Conservation (phyloP, 305 asterid species). For the Solanum aculeatissimum region DNA sequence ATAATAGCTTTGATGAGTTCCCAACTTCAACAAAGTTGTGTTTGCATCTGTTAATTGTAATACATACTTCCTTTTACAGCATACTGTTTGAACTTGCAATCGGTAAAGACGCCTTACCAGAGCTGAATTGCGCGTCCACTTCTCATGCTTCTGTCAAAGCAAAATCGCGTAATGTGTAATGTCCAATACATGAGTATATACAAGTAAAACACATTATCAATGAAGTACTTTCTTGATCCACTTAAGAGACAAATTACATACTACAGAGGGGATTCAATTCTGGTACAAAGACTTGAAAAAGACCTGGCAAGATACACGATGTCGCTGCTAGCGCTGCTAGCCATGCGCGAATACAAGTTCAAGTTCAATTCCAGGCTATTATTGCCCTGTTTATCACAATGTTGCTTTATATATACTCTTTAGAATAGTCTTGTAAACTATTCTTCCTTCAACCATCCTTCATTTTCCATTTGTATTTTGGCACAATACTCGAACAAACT, state of each 20-base stretch:
- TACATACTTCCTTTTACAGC: background rate
- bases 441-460: constrained; percentile 1
- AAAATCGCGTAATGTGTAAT: no score
- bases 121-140: background rate
- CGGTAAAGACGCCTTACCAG: background rate
- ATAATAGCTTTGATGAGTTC: background rate
- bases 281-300: background rate
- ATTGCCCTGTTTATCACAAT: background rate
- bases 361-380: background rate
- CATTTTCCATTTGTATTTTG: constrained; percentile 30
- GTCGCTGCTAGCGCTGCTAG: background rate
- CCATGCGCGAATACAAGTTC: background rate
- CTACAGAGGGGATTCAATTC: background rate
- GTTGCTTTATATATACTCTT: background rate
- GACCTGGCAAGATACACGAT: background rate
- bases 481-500: constrained; percentile 79
- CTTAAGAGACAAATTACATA: background rate
- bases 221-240: background rate
- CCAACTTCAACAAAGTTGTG: background rate
- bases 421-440: background rate
- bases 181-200: no score
- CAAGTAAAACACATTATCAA: no score
- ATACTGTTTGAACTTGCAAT: background rate
- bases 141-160: no score
- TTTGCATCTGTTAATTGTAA: background rate